phyloP scores from a whole-genome alignment of 192 early-diverging fungal species.

The Linnemannia hyalina region DNA sequence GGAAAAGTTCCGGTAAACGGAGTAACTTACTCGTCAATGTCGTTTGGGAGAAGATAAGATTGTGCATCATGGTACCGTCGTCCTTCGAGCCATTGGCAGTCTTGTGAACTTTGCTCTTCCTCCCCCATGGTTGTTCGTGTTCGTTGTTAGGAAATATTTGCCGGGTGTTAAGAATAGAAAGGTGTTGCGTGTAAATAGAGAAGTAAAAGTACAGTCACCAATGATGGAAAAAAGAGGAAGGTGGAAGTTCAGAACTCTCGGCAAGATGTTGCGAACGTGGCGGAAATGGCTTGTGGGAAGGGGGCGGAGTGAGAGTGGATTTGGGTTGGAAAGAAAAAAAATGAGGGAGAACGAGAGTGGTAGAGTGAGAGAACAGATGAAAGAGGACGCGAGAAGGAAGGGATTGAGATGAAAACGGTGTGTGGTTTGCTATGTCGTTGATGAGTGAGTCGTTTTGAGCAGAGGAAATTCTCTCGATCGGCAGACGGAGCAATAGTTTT shows the following conservation, averaged over 20 bases:
- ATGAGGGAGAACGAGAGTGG: neutral
- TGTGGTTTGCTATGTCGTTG: neutral
- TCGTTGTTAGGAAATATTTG: neutral
- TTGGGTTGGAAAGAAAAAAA: neutral
- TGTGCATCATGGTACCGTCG: constrained; percentile 40
- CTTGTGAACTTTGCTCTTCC: neutral
- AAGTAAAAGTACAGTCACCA: neutral
- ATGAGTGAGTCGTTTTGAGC: neutral
- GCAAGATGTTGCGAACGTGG: no score
- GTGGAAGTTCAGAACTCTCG: no score
- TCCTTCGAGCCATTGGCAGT: constrained; percentile 50
- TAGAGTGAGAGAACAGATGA: neutral
- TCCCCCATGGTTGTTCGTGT: neutral
- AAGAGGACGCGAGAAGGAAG: neutral
- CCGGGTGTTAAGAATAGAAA: neutral
- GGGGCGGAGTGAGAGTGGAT: neutral
- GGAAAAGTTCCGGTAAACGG: neutral
- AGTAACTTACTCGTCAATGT: constrained; percentile 47
- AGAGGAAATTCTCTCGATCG: neutral
- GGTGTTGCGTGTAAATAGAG: neutral
- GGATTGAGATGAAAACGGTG: neutral
- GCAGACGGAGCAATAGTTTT: neutral
- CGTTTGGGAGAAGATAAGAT: constrained; percentile 46
- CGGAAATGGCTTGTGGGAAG: no score
- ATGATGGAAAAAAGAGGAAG: no score